Base-by-base conservation (phyloP, 2,329 filamentous ascomycete species). In the Clarireedia paspali region DNA sequence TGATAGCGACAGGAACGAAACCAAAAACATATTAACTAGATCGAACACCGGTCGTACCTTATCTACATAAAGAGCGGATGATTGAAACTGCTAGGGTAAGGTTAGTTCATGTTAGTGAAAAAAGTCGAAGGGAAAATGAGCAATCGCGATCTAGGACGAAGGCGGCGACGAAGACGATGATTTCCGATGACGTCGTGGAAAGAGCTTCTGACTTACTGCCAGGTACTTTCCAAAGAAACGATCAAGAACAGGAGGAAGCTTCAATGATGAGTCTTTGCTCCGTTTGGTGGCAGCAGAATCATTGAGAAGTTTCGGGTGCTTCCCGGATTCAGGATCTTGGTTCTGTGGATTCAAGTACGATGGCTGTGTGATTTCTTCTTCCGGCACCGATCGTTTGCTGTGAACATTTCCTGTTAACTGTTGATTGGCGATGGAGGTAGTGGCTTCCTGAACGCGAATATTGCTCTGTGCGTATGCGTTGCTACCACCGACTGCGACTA, bases 401-500 rank as follows among this genome's bases (percentile, higher is more conserved):
- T 23, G 17, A 10, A 14, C 5, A 9, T 24, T 26, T 5, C 4
- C 12, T 23, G 9, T 23, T 15, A 34, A 14, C 9, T 24, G 5
- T 36, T 49, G 36, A 9, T 23, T 10, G 9, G 20, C 5, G 17
- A 14, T n/a, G 10, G 15, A 36, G 7, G 3, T 27, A 9, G 26
- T 39, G 26, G 26, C 17, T 14, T 47, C 15, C 26, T 14, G 20
- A 14, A 5, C 15, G 2, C 24, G 23, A 15, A 47, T n/a, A n/a
- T 26, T 47, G 15, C 42, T 27, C 47, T 57, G 59, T 45, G 55
- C 45, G 55, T 49, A 55, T 9, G 62, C 62, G 40, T 57, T 60
- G 5, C 48, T 55, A 6, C 63, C 63, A 1, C 64, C 64, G 7
- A 66, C 58, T 40, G 57, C 58, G 9, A 66, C 57, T 15, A 59